Conservation (phyloP, 768 basidiomycete genomes). For the Cystofilobasidium capitatum region DNA sequence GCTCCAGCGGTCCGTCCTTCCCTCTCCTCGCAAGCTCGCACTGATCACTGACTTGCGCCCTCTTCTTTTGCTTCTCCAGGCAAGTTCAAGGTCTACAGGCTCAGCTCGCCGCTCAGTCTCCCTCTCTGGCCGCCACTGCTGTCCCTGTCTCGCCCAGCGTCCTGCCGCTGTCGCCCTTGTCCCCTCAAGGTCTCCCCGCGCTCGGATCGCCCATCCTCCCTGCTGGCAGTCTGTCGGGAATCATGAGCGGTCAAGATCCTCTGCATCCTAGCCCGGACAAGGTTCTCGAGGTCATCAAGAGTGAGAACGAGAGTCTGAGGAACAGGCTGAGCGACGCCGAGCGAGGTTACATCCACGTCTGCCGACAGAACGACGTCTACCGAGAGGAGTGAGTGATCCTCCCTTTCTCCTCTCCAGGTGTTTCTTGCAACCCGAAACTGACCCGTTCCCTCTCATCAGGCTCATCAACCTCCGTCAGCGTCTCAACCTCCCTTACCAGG, state of each 20-base stretch:
- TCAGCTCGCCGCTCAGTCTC: slow-evolving; percentile 6
- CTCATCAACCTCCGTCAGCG: slow-evolving; percentile 1
- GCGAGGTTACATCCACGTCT: slow-evolving; percentile 23
- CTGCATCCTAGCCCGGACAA: slow-evolving; percentile 1
- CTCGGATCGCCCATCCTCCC: slow-evolving; percentile 8
- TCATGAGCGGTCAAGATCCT: slow-evolving; percentile 5
- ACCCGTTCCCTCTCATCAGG: not conserved
- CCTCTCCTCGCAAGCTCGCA: not conserved
- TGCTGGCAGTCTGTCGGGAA: not conserved
- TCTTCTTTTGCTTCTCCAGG: not conserved
- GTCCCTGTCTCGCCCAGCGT: not conserved
- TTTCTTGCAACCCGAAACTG: not conserved
- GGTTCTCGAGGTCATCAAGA: slow-evolving; percentile 10
- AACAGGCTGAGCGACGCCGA: slow-evolving; percentile 11
- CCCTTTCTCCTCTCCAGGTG: not conserved
- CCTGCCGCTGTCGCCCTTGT: not conserved
- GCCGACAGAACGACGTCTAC: slow-evolving; percentile 18
- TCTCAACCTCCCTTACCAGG: slow-evolving; percentile 1
- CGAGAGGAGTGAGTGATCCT: slow-evolving; percentile 17
- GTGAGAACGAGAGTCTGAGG: slow-evolving; percentile 19
- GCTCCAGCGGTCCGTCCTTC: slow-evolving; percentile 16
- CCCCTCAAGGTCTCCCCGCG: not conserved
- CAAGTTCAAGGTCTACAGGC: slow-evolving; percentile 19
- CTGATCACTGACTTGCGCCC: not conserved
- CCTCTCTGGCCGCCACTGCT: not conserved